phyloP scores from a whole-genome alignment of 768 basidiomycete species.

The Dacryopinax spathularia region DNA sequence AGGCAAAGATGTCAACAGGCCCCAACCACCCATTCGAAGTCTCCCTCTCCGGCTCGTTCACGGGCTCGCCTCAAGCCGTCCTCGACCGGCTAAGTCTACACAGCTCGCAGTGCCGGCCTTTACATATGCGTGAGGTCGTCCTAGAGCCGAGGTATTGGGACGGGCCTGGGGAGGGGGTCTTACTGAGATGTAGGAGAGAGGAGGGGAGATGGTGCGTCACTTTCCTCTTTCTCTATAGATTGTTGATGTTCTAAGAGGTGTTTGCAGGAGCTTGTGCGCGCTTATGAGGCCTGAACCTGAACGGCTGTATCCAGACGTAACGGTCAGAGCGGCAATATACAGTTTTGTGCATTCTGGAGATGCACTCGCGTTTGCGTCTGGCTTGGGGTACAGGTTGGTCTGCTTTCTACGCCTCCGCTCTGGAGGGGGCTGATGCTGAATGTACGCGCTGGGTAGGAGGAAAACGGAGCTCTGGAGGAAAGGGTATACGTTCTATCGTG shows the following conservation, averaged over 20 bases:
- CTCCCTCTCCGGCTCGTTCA: neutral
- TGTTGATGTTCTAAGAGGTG: neutral
- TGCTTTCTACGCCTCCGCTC: neutral
- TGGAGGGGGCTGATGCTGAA: neutral
- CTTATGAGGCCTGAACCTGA: neutral
- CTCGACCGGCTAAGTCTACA: neutral
- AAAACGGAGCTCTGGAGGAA: conserved; percentile 1
- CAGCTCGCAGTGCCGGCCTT: neutral
- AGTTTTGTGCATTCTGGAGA: neutral
- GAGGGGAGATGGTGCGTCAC: neutral
- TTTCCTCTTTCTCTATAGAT: neutral
- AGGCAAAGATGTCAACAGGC: neutral
- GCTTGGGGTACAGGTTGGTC: neutral
- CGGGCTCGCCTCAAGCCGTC: neutral
- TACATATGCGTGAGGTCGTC: neutral
- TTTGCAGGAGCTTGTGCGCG: neutral
- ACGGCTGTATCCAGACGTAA: neutral
- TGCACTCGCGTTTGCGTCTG: neutral
- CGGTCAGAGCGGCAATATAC: neutral
- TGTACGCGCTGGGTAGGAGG: neutral
- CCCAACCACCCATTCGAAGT: conserved; percentile 1
- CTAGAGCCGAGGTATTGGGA: neutral
- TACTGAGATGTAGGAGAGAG: neutral
- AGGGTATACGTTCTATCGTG: neutral
- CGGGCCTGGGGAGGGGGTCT: neutral